Base-by-base conservation (phyloP, 192 early-diverging fungal genomes). In the Backusella westeae region DNA sequence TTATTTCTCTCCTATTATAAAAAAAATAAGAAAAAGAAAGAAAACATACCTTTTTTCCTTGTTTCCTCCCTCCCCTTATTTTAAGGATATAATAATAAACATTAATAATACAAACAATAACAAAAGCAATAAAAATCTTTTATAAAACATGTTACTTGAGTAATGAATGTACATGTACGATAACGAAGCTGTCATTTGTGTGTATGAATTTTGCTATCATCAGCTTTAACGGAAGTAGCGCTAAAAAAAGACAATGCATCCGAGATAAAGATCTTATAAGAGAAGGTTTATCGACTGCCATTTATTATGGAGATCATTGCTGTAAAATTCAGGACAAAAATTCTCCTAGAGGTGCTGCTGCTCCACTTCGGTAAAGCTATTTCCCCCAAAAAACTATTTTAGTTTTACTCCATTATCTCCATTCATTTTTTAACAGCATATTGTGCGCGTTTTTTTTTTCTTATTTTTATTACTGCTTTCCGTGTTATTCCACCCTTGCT, bases 301-400 rank as follows among this genome's bases (percentile, higher is more conserved):
- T 29, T 63, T 59, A 26, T 77, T 77, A 71, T 78, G 82, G 74
- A 83, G 80, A 59, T 81, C 75, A 41, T 80, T 85, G 26, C 85
- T 82, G 69, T 83, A 84, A 87, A 88, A 88, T 44, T 87, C 91
- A 75, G 85, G 86, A 74, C 90, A 90, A 71, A 85, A 77, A 75
- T 87, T 85, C 56, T 95, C 92, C 34, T 82, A 85, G 84, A 95
- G 96, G 76, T 89, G 88, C 46, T n/a, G 19, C 83, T 92, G 91
- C 84, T 96, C 92, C 63, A 96, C 91, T 79, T 89, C 91, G 36
- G 93, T 83, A 67, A 89, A 77, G 56, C 85, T 84, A 39, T 86
- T 95, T 94, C 76, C 89, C 90, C 89, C 88, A 89, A 75, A 85
- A 83, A 74, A 88, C 81, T 82, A 90, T 93, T 72, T 84, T 69